Percentiles rank a stretch among this genome's conserved stretches.
These are phyloP conservation scores for Aspergillus fumigatus DNA, from an alignment of 2,329 filamentous ascomycete species.

Conservation along the genomic window DNA sequence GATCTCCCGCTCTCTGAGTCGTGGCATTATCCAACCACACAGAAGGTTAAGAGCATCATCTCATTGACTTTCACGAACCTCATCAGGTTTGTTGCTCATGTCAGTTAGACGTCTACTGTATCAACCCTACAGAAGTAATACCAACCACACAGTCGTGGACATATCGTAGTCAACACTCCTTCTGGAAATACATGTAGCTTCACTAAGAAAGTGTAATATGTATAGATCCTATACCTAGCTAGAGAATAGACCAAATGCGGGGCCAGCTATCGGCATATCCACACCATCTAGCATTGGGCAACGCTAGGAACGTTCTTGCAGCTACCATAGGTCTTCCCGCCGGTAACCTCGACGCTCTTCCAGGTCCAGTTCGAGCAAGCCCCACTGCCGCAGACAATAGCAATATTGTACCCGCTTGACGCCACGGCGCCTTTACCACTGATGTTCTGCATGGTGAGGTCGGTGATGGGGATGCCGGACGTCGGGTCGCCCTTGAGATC, in stretches of 20 bases:
- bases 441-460: conserved; percentile 37
- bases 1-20: too few species aligned
- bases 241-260: neutral
- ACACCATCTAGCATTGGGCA: conserved; percentile 25
- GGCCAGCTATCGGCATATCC: neutral
- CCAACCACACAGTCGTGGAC: neutral
- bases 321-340: conserved; percentile 44
- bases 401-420: conserved; percentile 39
- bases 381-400: conserved; percentile 52
- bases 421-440: conserved; percentile 27
- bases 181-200: neutral
- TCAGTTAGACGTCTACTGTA: too few species aligned
- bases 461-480: conserved; percentile 30
- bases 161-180: neutral
- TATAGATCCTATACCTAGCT: neutral
- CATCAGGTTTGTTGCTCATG: too few species aligned
- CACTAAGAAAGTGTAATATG: neutral
- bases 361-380: conserved; percentile 48
- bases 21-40: too few species aligned
- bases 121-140: neutral
- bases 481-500: conserved; percentile 22
- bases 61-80: too few species aligned
- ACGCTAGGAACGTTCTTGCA: conserved; percentile 40
- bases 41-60: too few species aligned
- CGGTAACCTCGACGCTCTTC: conserved; percentile 47